Conservation (phyloP, 2,329 filamentous ascomycete genomes). For the Seiridium cupressi region DNA sequence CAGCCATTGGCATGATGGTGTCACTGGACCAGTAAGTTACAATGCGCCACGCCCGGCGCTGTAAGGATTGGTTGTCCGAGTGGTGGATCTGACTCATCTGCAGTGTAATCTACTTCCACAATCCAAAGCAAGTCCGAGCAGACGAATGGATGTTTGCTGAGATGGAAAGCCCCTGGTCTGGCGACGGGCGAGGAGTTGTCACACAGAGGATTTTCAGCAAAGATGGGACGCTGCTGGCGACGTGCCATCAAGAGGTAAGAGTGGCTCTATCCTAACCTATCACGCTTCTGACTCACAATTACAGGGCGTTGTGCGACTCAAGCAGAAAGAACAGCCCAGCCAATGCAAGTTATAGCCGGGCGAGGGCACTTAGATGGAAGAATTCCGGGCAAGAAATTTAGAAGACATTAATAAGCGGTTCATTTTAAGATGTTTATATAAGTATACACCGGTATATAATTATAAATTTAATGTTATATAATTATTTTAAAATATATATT, state of each 20-base stretch:
- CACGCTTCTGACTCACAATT: background rate
- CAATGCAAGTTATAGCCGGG: constrained; percentile 20
- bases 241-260: constrained; percentile 74
- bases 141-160: constrained; percentile 80
- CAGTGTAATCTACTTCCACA: constrained; percentile 63
- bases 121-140: constrained; percentile 54
- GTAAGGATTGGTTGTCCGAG: too few species aligned
- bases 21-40: constrained; percentile 63
- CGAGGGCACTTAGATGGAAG: background rate
- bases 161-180: constrained; percentile 79
- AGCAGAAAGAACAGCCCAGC: constrained; percentile 15
- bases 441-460: too few species aligned
- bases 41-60: too few species aligned
- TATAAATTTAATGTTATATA: too few species aligned
- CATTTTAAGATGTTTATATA: too few species aligned
- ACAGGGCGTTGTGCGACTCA: constrained; percentile 28
- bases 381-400: background rate
- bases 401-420: background rate
- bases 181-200: constrained; percentile 74
- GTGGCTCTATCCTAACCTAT: background rate
- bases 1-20: constrained; percentile 80
- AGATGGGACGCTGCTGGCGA: constrained; percentile 73
- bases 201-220: constrained; percentile 70
- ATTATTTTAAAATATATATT: too few species aligned
- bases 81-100: background rate